phyloP scores from a whole-genome alignment of 2,329 filamentous ascomycete genomes.

The Epicoccum nigrum region DNA sequence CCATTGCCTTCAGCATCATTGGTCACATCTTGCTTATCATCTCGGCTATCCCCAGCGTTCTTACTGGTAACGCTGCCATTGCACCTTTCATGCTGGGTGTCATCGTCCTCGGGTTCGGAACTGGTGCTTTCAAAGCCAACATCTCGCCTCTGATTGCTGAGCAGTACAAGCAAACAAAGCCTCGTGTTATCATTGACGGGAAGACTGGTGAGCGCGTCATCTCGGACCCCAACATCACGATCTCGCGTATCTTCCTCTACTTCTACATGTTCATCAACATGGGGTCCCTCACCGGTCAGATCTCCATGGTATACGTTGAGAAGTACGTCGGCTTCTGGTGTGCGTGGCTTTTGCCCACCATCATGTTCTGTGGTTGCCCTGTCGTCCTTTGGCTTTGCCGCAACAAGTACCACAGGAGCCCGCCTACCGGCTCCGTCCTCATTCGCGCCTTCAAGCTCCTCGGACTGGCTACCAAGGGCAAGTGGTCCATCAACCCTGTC shows the following conservation, averaged over 20 bases:
- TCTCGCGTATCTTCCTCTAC: constrained; percentile 64
- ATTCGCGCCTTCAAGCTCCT: constrained; percentile 70
- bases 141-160: constrained; percentile 71
- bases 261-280: constrained; percentile 63
- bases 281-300: constrained; percentile 70
- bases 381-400: constrained; percentile 64
- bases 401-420: constrained; percentile 66
- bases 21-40: constrained; percentile 62
- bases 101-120: constrained; percentile 54
- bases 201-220: constrained; percentile 70
- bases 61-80: constrained; percentile 52
- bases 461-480: constrained; percentile 65
- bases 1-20: constrained; percentile 55
- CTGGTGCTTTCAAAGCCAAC: constrained; percentile 56
- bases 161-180: constrained; percentile 66
- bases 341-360: constrained; percentile 70
- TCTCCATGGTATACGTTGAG: constrained; percentile 76
- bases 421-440: constrained; percentile 75
- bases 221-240: constrained; percentile 71
- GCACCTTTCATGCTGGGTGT: constrained; percentile 59
- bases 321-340: constrained; percentile 80
- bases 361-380: constrained; percentile 68
- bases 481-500: constrained; percentile 67
- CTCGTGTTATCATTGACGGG: constrained; percentile 60
- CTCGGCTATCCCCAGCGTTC: constrained; percentile 58